Conservation (phyloP, 129 eudicot species). For the Centella asiatica region DNA sequence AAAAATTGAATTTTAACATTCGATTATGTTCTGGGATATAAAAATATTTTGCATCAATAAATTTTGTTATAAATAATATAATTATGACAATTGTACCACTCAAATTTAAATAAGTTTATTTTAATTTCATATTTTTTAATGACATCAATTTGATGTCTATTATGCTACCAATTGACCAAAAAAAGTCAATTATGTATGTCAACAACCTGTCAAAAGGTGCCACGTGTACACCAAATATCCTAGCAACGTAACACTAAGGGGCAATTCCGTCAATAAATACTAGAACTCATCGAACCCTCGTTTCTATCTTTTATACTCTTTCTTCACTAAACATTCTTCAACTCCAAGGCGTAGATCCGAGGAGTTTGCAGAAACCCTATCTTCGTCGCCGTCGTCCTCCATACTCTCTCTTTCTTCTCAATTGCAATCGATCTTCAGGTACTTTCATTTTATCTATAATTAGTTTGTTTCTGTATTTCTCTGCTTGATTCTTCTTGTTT, state of each 20-base stretch:
- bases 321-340: slow-evolving; percentile 8
- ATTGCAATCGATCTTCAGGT: slow-evolving; percentile 1
- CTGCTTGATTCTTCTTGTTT: background rate
- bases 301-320: background rate
- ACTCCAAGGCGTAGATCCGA: slow-evolving; percentile 48
- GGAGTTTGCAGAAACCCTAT: slow-evolving; percentile 43
- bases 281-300: slow-evolving; percentile 3
- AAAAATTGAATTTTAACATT: too few relatives aligned
- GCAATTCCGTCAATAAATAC: slow-evolving; percentile 8
- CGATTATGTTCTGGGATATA: too few relatives aligned
- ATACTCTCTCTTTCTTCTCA: background rate
- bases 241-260: slow-evolving; percentile 4
- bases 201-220: too few relatives aligned
- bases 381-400: background rate
- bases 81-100: too few relatives aligned
- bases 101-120: too few relatives aligned
- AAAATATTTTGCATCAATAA: too few relatives aligned
- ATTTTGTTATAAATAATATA: too few relatives aligned
- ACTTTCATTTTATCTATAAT: background rate
- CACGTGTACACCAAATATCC: too few relatives aligned
- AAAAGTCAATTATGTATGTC: too few relatives aligned
- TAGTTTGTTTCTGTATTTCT: background rate
- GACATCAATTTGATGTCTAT: too few relatives aligned
- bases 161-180: too few relatives aligned
- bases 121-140: too few relatives aligned